These are phyloP conservation scores for Kwoniella mangroviensis DNA, from an alignment of 768 basidiomycete species.

Conservation along the genomic window DNA sequence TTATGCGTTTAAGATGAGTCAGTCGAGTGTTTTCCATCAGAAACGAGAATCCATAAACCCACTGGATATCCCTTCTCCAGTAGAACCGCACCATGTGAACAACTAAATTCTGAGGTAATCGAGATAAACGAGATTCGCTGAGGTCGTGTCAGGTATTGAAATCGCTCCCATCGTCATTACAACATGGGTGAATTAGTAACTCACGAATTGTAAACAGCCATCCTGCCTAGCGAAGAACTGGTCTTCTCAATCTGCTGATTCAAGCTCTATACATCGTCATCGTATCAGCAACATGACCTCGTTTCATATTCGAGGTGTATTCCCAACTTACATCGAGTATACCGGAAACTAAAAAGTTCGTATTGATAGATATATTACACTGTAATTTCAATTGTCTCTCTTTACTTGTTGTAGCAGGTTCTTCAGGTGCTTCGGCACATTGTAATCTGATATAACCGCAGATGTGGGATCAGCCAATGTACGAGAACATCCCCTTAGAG, in stretches of 20 bases:
- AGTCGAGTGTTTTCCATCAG: not conserved
- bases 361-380: conserved; percentile 84
- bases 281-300: conserved; percentile 8
- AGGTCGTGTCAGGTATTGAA: not conserved
- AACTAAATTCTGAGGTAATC: conserved; percentile 76
- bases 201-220: conserved; percentile 76
- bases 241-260: conserved; percentile 83
- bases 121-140: conserved; percentile 72
- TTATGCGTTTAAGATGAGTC: not conserved
- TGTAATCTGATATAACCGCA: conserved; percentile 64
- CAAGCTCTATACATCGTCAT: conserved; percentile 66
- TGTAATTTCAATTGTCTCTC: conserved; percentile 87
- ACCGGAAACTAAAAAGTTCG: conserved; percentile 86
- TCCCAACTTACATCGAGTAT: conserved; percentile 70
- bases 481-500: too few species aligned
- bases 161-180: not conserved
- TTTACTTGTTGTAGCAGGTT: conserved; percentile 66
- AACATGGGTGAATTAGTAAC: conserved; percentile 11
- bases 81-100: conserved; percentile 94
- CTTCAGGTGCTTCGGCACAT: conserved; percentile 81
- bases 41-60: conserved; percentile 3
- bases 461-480: too few species aligned
- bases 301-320: conserved; percentile 22
- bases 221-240: conserved; percentile 76
- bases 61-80: conserved; percentile 82